Conservation (phyloP, 306 rosid genomes). For the Arachis hypogaea region DNA sequence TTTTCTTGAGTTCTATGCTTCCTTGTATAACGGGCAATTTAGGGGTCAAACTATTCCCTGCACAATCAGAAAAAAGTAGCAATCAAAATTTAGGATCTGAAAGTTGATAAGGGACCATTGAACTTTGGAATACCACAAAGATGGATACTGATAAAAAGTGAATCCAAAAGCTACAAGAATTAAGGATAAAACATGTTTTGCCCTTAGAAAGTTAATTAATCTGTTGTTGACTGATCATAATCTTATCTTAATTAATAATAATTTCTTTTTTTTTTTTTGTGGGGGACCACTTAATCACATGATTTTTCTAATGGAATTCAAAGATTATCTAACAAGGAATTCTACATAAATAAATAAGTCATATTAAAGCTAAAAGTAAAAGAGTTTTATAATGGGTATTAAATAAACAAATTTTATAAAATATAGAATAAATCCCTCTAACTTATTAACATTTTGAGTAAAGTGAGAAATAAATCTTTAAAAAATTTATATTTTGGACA, state of each 20-base stretch:
- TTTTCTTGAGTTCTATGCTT: neutral
- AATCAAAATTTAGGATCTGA: neutral
- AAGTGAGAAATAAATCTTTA: too few relatives aligned
- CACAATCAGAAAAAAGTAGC: neutral
- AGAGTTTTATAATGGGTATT: too few relatives aligned
- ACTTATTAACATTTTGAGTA: too few relatives aligned
- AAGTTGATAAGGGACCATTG: conserved; percentile 1
- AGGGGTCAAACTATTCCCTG: neutral
- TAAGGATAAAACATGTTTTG: neutral
- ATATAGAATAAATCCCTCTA: too few relatives aligned
- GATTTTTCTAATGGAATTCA: neutral
- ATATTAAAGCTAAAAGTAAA: too few relatives aligned
- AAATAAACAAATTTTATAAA: too few relatives aligned
- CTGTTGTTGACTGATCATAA: neutral
- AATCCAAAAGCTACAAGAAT: neutral
- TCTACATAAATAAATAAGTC: too few relatives aligned
- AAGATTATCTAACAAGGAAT: neutral
- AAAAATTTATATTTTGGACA: too few relatives aligned
- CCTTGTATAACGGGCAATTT: conserved; percentile 21
- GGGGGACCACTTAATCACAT: neutral
- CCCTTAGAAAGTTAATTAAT: neutral
- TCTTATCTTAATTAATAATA: neutral
- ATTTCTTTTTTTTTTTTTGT: neutral
- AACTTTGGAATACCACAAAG: neutral
- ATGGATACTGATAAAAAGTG: neutral